These are phyloP conservation scores for Paramecium tetraurelia DNA, from an alignment of 73 alveolate species.

Conservation along the genomic window DNA sequence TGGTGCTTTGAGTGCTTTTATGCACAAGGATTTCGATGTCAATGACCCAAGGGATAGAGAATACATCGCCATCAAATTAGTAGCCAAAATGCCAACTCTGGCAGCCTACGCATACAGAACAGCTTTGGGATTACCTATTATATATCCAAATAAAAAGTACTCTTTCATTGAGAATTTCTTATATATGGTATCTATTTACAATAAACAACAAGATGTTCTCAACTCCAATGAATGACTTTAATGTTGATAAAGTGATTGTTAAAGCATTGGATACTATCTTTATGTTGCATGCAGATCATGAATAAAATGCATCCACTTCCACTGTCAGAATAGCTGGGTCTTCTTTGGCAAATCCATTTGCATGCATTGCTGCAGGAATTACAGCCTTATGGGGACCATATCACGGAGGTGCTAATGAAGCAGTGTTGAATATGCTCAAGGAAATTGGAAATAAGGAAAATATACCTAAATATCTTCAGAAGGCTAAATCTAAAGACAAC, in stretches of 20 bases:
- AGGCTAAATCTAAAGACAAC: slow-evolving; percentile 78
- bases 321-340: slow-evolving; percentile 98
- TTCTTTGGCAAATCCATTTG: slow-evolving; percentile 95
- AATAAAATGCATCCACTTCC: slow-evolving; percentile 96
- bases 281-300: slow-evolving; percentile 91
- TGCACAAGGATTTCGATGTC: slow-evolving; percentile 69
- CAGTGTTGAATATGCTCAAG: slow-evolving; percentile 84
- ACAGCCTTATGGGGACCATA: slow-evolving; percentile 98
- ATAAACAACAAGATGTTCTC: slow-evolving; percentile 65
- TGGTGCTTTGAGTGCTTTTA: slow-evolving; percentile 86
- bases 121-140: slow-evolving; percentile 84
- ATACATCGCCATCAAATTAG: slow-evolving; percentile 75
- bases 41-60: slow-evolving; percentile 79
- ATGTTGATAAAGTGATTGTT: slow-evolving; percentile 73
- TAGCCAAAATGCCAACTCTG: slow-evolving; percentile 87
- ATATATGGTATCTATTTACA: slow-evolving; percentile 64
- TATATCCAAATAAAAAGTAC: slow-evolving; percentile 73
- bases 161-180: slow-evolving; percentile 81
- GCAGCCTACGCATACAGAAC: slow-evolving; percentile 89
- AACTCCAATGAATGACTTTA: slow-evolving; percentile 84
- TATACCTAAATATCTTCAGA: slow-evolving; percentile 69
- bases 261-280: slow-evolving; percentile 83
- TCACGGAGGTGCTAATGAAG: slow-evolving; percentile 99
- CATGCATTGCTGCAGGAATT: slow-evolving; percentile 98
- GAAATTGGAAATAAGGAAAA: slow-evolving; percentile 71